Conservation (phyloP, 2,329 filamentous ascomycete genomes). For the Pseudodiploospora longispora region DNA sequence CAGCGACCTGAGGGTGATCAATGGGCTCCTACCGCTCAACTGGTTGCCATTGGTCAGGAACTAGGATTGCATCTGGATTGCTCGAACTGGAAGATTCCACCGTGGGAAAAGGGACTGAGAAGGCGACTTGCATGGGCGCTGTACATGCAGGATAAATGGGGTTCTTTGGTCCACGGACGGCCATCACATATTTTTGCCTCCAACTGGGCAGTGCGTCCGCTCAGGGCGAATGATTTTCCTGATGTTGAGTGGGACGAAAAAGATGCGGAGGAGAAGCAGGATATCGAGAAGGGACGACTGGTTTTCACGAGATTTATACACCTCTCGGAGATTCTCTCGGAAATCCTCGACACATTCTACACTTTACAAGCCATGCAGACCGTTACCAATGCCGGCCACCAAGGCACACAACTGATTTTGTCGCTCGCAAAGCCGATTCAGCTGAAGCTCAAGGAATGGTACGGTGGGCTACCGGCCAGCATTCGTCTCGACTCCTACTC, state of each 20-base stretch:
- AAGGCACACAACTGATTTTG: constrained; percentile 65
- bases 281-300: constrained; percentile 59
- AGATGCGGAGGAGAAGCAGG: constrained; percentile 52
- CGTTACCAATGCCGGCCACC: constrained; percentile 56
- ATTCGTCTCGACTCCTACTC: constrained; percentile 58
- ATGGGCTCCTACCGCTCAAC: constrained; percentile 77
- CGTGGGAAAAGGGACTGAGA: constrained; percentile 77
- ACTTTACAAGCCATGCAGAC: constrained; percentile 67
- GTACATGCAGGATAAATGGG: constrained; percentile 94
- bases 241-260: constrained; percentile 61
- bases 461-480: constrained; percentile 54
- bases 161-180: constrained; percentile 73
- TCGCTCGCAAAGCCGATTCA: constrained; percentile 74
- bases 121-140: constrained; percentile 85
- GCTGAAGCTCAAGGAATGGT: constrained; percentile 77
- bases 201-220: constrained; percentile 68
- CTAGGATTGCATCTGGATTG: constrained; percentile 85
- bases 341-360: constrained; percentile 78
- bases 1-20: constrained; percentile 71
- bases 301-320: constrained; percentile 70
- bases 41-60: constrained; percentile 81
- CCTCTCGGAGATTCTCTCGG: constrained; percentile 66
- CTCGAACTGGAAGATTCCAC: constrained; percentile 75
- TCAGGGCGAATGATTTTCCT: constrained; percentile 62
- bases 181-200: constrained; percentile 64